Percentiles rank a stretch among this genome's conserved stretches.
Conservation (phyloP, 768 basidiomycete species). For the Coprinopsis marcescibilis region DNA sequence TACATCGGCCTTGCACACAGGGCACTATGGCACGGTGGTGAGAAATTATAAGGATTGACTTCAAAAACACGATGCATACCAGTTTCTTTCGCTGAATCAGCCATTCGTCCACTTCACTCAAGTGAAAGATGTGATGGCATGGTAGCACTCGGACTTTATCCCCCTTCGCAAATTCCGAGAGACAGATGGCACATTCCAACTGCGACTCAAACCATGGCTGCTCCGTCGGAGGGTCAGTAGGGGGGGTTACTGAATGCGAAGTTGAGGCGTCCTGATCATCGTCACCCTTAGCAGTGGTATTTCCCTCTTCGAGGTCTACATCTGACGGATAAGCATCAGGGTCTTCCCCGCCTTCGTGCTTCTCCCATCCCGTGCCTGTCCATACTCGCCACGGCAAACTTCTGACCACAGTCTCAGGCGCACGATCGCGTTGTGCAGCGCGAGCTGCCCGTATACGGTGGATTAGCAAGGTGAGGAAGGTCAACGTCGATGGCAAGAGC, state of each 20-base stretch:
- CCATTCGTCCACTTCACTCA: slow-evolving; percentile 90
- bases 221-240: slow-evolving; percentile 22
- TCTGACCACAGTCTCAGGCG: slow-evolving; percentile 75
- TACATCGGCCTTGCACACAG: slow-evolving; percentile 89
- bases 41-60: neutral
- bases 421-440: slow-evolving; percentile 77
- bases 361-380: slow-evolving; percentile 78
- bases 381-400: slow-evolving; percentile 79
- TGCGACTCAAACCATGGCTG: slow-evolving; percentile 79
- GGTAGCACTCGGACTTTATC: slow-evolving; percentile 90
- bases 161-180: slow-evolving; percentile 79
- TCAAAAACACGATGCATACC: slow-evolving; percentile 40
- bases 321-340: slow-evolving; percentile 23
- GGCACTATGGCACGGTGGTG: slow-evolving; percentile 54
- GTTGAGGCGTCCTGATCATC: slow-evolving; percentile 18
- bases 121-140: slow-evolving; percentile 93
- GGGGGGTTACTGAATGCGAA: slow-evolving; percentile 29
- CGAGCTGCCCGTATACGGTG: slow-evolving; percentile 83
- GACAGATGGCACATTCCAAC: slow-evolving; percentile 88
- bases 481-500: slow-evolving; percentile 84
- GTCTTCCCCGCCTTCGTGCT: slow-evolving; percentile 48
- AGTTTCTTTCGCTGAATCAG: slow-evolving; percentile 88
- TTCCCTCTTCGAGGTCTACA: slow-evolving; percentile 35
- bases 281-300: slow-evolving; percentile 13
- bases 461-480: slow-evolving; percentile 82